Base-by-base conservation (phyloP, 169 alveolate species). In the Cryptosporidium tyzzeri region DNA sequence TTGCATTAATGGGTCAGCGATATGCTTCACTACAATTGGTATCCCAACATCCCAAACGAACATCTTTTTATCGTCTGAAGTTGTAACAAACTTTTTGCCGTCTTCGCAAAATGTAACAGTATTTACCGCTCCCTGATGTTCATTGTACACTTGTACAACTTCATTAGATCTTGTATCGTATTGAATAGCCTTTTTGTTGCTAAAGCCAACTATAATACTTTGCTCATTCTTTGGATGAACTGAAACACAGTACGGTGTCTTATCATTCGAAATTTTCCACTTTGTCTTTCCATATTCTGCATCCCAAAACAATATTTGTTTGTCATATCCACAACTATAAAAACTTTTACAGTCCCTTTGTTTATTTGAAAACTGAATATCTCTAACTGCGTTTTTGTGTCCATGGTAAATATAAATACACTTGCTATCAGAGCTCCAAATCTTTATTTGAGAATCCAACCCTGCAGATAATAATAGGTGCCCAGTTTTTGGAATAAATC, bases 41-140 rank as follows among this genome's bases (percentile, higher is more conserved):
- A 97, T 96, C 12, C 99, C 99, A 87, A 96, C 97, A 84, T 97
- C 99, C 99, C 99, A 98, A 23, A 97, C 94, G 84, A 96, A 96
- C 37, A 98, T 93, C 91, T 96, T 97, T 84, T 97, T 97, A 93
- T 98, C 99, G 92, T 98, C 99, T 0, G 98, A 97, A 51, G 98
- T 97, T 23, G 99, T 96, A 50, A 97, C 96, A 85, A 97, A 95
- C 85, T 95, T 94, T 71, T 96, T 94, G 65, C 96, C 95, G 51
- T 96, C 93, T 85, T 98, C 98, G 41, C 97, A 94, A 91, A 97
- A 97, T 7, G 99, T 96, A 23, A 97, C 92, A 4, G 99, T 95
- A 89, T 96, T 97, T 21, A 98, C 96, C 23, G 97, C 95, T 29
- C 98, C 98, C 73, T 93, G 93, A 95, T 98, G 99, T 85, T 97